Percentiles rank a stretch among this genome's conserved stretches.
These are phyloP conservation scores for Malus asiatica DNA, from an alignment of 306 rosid species.

Conservation along the genomic window DNA sequence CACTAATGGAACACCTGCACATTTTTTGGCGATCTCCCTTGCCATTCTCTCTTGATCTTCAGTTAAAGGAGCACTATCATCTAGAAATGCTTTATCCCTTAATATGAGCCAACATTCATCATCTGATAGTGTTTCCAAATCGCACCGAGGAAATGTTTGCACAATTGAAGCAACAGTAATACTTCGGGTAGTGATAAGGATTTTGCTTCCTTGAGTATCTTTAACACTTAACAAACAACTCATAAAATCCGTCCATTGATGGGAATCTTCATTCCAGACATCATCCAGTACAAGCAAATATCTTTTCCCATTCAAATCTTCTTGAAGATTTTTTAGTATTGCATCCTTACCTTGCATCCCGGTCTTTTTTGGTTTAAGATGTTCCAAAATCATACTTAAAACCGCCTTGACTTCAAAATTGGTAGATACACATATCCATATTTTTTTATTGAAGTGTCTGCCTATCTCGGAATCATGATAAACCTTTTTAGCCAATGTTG, in stretches of 20 bases:
- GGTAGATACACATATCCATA: constrained; percentile 19
- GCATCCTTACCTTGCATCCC: background rate
- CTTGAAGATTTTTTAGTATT: background rate
- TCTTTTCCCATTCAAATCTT: background rate
- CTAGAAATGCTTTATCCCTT: background rate
- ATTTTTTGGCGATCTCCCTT: background rate
- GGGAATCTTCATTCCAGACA: constrained; percentile 12
- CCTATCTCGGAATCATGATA: background rate
- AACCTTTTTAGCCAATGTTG: background rate
- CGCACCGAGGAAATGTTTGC: background rate
- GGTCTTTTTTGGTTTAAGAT: background rate
- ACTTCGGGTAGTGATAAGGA: constrained; percentile 3
- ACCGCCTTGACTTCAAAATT: constrained; percentile 7
- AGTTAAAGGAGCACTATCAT: background rate
- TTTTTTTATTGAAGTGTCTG: background rate
- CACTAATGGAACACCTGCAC: background rate
- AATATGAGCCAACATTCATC: background rate
- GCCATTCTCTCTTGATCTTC: background rate
- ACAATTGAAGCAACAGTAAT: background rate
- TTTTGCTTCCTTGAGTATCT: background rate
- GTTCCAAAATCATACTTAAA: background rate
- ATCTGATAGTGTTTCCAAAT: background rate
- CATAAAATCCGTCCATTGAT: background rate
- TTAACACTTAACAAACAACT: constrained; percentile 5
- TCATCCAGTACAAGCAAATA: constrained; percentile 16